Evolutionary conservation across 495 filamentous ascomycete genomes (phyloP), one percentile per base, ranked within the genome.

Genomic region (Entonaema liquescens): DNA sequence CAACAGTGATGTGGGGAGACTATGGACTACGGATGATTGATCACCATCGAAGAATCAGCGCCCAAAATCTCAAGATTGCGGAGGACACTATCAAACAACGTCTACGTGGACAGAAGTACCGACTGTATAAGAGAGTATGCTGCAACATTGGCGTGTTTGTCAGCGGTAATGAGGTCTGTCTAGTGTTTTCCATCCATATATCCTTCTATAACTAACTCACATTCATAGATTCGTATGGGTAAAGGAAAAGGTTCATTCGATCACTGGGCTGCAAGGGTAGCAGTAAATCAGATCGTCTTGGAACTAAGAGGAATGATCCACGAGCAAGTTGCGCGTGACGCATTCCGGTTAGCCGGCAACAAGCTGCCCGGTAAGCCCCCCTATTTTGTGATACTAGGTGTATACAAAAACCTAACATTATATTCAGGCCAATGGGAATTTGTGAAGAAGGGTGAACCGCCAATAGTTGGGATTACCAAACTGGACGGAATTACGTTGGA

Each of bases 211-310:
- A 63, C 70, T 74, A 47, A 72, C 44, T 3, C 31, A 36, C 5
- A 49, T 7, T 65, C 21, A 21, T 57, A 89, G 87, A 81, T 90
- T 71, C 90, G 96, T 85, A 99, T 99, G 95, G 96, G 95, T 80
- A 98, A 97, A 83, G 95, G 95, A 79, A 99, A 98, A 82, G 95
- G 95, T 71, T 90, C 89, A 68, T 98, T 98, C 80, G 95, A 98
- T 80, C 92, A 95, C 81, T 99, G 95, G 95, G 92, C 95, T 28
- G 85, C 90, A 15, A 89, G 94, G 74, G 88, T 97, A 66, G 89
- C 92, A 12, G 91, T 98, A 62, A 95, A 90, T 79, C 90, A 92
- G 78, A 85, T 99, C 40, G 83, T 98, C 15, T 93, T 99, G 68
- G 95, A 99, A 81, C 81, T 99, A 66, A 93, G 91, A 78, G 96